These are phyloP conservation scores for Colletotrichum tanaceti DNA, from an alignment of 2,329 filamentous ascomycete genomes.

Conservation along the genomic window DNA sequence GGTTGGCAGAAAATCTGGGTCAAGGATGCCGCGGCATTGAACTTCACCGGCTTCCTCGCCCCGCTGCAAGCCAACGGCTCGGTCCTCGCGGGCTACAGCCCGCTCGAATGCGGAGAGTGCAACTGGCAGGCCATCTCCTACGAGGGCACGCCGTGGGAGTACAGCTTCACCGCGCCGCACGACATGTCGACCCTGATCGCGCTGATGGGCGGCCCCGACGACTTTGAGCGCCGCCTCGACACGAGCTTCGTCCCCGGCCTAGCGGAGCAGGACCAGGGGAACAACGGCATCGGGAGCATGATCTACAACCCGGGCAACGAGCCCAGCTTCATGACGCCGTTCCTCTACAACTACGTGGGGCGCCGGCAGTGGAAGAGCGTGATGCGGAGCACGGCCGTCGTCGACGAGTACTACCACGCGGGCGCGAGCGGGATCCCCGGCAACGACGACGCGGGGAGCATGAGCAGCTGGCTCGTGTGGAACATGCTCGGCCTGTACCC, in stretches of 20 bases:
- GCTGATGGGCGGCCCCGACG: constrained; percentile 61
- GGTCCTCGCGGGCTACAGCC: constrained; percentile 56
- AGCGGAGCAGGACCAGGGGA: constrained; percentile 61
- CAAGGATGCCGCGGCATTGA: constrained; percentile 55
- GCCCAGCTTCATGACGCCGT: constrained; percentile 66
- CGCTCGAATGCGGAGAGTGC: constrained; percentile 63
- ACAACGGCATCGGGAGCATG: constrained; percentile 55
- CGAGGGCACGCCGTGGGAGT: constrained; percentile 60
- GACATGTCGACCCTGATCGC: constrained; percentile 66
- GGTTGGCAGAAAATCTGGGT: constrained; percentile 74
- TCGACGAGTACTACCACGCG: constrained; percentile 61
- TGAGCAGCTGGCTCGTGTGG: constrained; percentile 69
- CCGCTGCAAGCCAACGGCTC: constrained; percentile 62
- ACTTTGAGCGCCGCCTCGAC: constrained; percentile 63
- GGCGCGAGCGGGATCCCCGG: constrained; percentile 64
- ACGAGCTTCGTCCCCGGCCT: constrained; percentile 48
- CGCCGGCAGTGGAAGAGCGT: constrained; percentile 64
- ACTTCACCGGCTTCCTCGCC: constrained; percentile 68
- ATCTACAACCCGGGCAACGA: constrained; percentile 69
- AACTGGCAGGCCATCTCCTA: constrained; percentile 67
- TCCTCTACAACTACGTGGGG: constrained; percentile 66
- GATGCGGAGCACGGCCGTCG: constrained; percentile 59
- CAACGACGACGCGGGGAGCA: constrained; percentile 68
- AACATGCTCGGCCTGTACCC: constrained; percentile 67
- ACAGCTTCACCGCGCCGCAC: constrained; percentile 68